These are phyloP conservation scores for Phytophthora palmivora DNA, from an alignment of 352 stramenopile species.

Conservation along the genomic window DNA sequence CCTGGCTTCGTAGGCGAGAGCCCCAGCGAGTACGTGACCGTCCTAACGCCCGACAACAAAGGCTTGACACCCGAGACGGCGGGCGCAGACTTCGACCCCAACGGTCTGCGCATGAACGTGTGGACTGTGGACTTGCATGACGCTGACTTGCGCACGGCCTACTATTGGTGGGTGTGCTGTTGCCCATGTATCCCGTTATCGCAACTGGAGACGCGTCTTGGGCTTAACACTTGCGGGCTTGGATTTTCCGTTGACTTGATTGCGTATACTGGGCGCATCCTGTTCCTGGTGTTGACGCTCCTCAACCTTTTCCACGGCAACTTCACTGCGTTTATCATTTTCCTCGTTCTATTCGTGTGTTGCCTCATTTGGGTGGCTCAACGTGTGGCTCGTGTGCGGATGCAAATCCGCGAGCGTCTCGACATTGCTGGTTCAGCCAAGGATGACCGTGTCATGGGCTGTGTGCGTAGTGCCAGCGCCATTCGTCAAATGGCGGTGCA, in stretches of 20 bases:
- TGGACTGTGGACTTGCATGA: constrained; percentile 40
- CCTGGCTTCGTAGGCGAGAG: constrained; percentile 33
- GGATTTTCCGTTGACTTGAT: constrained; percentile 26
- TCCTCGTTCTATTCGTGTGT: constrained; percentile 23
- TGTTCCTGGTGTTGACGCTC: constrained; percentile 32
- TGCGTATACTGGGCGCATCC: constrained; percentile 32
- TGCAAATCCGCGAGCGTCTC: constrained; percentile 39
- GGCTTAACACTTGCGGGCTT: constrained; percentile 30
- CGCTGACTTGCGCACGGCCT: constrained; percentile 36
- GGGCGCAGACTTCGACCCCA: constrained; percentile 39
- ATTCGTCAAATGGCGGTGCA: constrained; percentile 52
- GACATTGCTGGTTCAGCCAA: constrained; percentile 42
- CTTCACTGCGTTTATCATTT: constrained; percentile 25
- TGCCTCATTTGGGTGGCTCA: constrained; percentile 28
- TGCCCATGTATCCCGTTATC: constrained; percentile 43
- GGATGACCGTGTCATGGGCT: constrained; percentile 34
- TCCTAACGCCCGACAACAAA: constrained; percentile 46
- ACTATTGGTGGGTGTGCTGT: constrained; percentile 45
- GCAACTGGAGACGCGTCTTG: constrained; percentile 44
- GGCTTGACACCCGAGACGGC: constrained; percentile 3
- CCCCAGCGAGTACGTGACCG: constrained; percentile 45
- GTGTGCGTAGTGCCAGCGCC: constrained; percentile 32
- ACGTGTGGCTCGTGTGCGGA: constrained; percentile 38
- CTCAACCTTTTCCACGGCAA: constrained; percentile 23
- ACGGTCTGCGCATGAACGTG: constrained; percentile 44